Evolutionary conservation across 306 rosid species (phyloP).

Genomic region (Canavalia ensiformis): DNA sequence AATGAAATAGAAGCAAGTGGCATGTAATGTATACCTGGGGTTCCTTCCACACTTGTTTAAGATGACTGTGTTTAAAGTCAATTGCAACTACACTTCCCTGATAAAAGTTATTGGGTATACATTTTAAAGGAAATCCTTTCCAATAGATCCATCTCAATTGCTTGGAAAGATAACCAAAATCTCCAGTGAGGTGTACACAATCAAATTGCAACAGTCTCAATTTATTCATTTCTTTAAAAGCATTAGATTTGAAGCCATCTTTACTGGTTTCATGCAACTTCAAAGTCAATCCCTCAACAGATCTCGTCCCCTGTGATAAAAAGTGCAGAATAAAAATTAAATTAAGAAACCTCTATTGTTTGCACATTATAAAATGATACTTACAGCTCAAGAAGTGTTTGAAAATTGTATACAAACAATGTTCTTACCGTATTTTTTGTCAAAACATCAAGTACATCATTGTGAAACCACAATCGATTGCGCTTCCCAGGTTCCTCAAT

Average conservation of each 20-base stretch:
- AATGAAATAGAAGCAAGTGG: not conserved
- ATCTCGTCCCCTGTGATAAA: conserved; percentile 15
- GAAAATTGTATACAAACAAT: not conserved
- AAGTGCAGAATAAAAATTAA: not conserved
- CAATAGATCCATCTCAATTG: conserved; percentile 48
- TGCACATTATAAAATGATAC: not conserved
- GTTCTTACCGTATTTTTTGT: conserved; percentile 14
- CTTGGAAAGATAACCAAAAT: conserved; percentile 37
- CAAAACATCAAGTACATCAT: conserved; percentile 3
- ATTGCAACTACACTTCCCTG: conserved; percentile 44
- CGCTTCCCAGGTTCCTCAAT: not conserved
- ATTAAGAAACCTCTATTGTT: no score
- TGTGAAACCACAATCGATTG: not conserved
- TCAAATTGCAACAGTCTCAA: conserved; percentile 55
- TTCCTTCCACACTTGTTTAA: conserved; percentile 44
- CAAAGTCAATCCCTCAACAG: conserved; percentile 25
- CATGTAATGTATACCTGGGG: conserved; percentile 40
- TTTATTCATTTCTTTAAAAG: conserved; percentile 49
- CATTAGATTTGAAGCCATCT: conserved; percentile 23
- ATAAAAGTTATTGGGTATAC: conserved; percentile 35
- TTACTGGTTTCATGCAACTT: not conserved
- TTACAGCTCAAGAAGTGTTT: not conserved
- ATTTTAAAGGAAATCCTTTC: conserved; percentile 50
- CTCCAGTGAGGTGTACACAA: conserved; percentile 35
- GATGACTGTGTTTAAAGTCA: conserved; percentile 45